Conservation (phyloP, 2,329 filamentous ascomycete species). For the Fusarium sp. region DNA sequence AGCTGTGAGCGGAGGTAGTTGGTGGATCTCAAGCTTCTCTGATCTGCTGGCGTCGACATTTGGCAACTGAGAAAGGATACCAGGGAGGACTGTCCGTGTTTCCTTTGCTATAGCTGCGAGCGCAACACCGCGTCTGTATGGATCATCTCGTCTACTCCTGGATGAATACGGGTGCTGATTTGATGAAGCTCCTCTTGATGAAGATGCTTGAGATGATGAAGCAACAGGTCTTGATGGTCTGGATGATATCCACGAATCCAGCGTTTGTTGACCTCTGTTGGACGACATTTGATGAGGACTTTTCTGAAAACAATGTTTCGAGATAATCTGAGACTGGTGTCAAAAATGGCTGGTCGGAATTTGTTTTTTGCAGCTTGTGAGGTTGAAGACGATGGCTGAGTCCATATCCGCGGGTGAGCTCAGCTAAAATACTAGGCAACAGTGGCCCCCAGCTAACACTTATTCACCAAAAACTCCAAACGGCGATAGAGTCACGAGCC, state of each 20-base stretch:
- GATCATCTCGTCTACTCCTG: constrained; percentile 25
- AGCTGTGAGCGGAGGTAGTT: constrained; percentile 53
- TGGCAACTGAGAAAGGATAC: constrained; percentile 59
- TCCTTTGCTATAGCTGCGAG: constrained; percentile 60
- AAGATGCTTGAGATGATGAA: constrained; percentile 14
- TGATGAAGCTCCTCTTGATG: constrained; percentile 25
- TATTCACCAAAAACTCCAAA: constrained; percentile 6
- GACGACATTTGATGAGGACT: constrained; percentile 10
- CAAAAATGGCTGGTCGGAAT: background rate
- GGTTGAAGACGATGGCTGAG: background rate
- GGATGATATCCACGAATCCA: constrained; percentile 46
- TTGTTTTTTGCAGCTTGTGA: background rate
- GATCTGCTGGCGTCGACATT: constrained; percentile 53
- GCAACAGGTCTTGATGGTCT: constrained; percentile 17
- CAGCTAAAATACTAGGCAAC: constrained; percentile 34
- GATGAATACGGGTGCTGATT: constrained; percentile 12
- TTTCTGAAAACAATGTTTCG: background rate
- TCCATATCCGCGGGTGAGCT: constrained; percentile 8
- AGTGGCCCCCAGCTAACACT: constrained; percentile 16
- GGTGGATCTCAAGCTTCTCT: constrained; percentile 46
- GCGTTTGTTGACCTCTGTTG: constrained; percentile 40
- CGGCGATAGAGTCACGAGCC: background rate
- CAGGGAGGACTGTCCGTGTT: constrained; percentile 60
- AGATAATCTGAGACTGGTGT: background rate
- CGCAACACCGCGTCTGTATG: constrained; percentile 34